Percentiles rank a stretch among this genome's conserved stretches.
Conservation (phyloP, 139 green algal species). For the Helicosporidium sp. region DNA sequence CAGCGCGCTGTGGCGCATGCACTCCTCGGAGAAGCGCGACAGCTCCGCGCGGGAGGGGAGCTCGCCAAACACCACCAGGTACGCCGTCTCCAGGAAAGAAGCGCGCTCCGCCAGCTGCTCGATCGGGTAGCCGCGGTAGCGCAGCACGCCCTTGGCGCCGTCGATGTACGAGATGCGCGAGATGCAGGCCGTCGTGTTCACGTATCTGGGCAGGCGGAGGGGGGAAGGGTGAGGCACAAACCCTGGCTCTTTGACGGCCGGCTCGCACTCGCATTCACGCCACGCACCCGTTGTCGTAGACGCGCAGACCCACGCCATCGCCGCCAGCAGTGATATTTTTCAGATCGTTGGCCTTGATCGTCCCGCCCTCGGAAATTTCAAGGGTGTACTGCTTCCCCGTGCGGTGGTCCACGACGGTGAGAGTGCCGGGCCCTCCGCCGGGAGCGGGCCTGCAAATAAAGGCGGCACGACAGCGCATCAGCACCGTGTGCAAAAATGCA, state of each 20-base stretch:
- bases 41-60: conserved; percentile 43
- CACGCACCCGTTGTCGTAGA: conserved; percentile 60
- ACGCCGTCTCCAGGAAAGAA: conserved; percentile 63
- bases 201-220: conserved; percentile 45
- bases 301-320: conserved; percentile 63
- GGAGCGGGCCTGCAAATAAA: conserved; percentile 5
- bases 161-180: conserved; percentile 89
- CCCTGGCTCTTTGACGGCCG: background rate
- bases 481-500: no score
- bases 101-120: conserved; percentile 74
- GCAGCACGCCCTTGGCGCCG: conserved; percentile 80
- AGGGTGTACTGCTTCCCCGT: conserved; percentile 79
- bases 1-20: conserved; percentile 70
- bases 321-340: conserved; percentile 78
- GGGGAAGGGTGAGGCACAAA: background rate
- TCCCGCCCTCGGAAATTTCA: conserved; percentile 62
- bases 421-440: conserved; percentile 43
- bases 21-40: conserved; percentile 41
- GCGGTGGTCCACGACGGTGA: conserved; percentile 64
- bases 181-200: conserved; percentile 78
- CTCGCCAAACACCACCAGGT: conserved; percentile 72
- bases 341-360: conserved; percentile 58
- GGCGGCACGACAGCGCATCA: no score
- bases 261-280: background rate
- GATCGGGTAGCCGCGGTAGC: conserved; percentile 88